Base-by-base conservation (phyloP, 2,329 filamentous ascomycete species). In the Alternaria solani region DNA sequence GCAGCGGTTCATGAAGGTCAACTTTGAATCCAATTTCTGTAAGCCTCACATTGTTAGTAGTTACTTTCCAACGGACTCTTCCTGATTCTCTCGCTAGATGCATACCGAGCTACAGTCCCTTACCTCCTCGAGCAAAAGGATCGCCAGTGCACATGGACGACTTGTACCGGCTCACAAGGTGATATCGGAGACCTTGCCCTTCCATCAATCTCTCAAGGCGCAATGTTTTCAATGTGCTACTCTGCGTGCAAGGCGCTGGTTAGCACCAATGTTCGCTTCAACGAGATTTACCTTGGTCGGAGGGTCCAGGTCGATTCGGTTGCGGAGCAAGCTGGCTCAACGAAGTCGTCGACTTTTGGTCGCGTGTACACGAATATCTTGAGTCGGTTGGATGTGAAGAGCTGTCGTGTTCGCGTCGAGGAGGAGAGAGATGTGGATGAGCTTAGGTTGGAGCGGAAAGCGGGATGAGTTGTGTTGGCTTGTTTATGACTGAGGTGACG, bases 191-290 rank as follows among this genome's bases (percentile, higher is more conserved):
- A 20, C 12, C 42, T 42, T 42, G 23, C 53, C 8, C 32, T 52
- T 14, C 57, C 57, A 18, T 53, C 53, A 7, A 63, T 60, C 44
- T 32, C 73, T 1, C 80, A 81, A 56, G 78, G 78, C n/a, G 70
- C 79, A 0, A 61, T 81, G 9, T 80, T 73, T 67, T 73, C 75
- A 41, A 71, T 81, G 62, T 64, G 68, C 2, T 70, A 55, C 7
- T 73, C 68, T 16, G 78, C 76, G 2, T 63, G 64, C 16, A 71
- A 64, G 12, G 77, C 77, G 14, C 71, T 71, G 30, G 51, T 49
- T 11, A 55, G 67, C 0, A 77, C 75, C 4, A 79, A 77, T 52
- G 66, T 82, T 8, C 78, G 79, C 18, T 77, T 80, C 65, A 79
- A 80, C 55, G 80, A 81, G 57, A 66, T 80, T n/a, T 80, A 77